phyloP scores from a whole-genome alignment of 164 flowering plant species.

The Amborella trichopoda region DNA sequence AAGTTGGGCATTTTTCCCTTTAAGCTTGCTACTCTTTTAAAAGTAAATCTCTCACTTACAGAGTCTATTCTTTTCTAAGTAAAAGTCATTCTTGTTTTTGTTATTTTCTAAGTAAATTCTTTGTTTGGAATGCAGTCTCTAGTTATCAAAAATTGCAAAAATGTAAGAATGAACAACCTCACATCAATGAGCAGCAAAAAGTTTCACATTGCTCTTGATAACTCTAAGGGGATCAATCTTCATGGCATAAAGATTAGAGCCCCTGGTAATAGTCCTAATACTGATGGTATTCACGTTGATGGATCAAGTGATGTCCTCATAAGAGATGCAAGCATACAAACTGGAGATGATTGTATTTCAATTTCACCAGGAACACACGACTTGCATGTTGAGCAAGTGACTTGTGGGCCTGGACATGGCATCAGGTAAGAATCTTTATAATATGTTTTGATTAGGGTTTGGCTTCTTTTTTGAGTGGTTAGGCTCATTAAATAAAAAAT shows the following conservation, averaged over 20 bases:
- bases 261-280: constrained; percentile 25
- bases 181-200: constrained; percentile 20
- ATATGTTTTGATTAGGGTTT: no score
- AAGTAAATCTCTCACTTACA: no score
- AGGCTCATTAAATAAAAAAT: no score
- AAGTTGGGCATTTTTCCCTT: no score
- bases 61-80: no score
- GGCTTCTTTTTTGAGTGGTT: no score
- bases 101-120: no score
- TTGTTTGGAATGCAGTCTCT: no score
- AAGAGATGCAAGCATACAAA: constrained; percentile 5
- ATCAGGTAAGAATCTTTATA: no score
- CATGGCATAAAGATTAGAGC: constrained; percentile 13
- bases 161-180: constrained; percentile 12
- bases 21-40: no score
- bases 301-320: constrained; percentile 18
- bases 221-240: constrained; percentile 14
- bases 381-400: constrained; percentile 10
- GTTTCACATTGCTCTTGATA: constrained; percentile 15
- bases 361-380: constrained; percentile 20
- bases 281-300: constrained; percentile 27
- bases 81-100: no score
- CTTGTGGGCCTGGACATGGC: constrained; percentile 24
- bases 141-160: constrained; percentile 4
- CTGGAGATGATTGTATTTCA: constrained; percentile 19